These are phyloP conservation scores for Extremus antarcticus DNA, from an alignment of 495 filamentous ascomycete species.

Conservation along the genomic window DNA sequence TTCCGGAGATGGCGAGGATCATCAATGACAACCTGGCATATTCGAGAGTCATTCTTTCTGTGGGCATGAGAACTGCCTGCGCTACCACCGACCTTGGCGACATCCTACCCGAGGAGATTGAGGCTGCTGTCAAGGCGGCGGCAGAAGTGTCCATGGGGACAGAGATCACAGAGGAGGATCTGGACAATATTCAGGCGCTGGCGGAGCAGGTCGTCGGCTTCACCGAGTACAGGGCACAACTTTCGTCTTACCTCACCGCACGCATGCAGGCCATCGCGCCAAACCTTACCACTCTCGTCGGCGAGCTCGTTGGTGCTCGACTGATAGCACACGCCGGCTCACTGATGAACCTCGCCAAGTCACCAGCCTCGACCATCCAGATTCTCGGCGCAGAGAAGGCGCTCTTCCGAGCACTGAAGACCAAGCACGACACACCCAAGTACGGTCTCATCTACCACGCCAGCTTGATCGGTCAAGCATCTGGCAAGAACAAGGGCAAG, in stretches of 20 bases:
- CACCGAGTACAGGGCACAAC: slow-evolving; percentile 76
- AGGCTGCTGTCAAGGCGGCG: slow-evolving; percentile 79
- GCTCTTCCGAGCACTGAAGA: slow-evolving; percentile 95
- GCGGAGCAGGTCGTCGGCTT: slow-evolving; percentile 89
- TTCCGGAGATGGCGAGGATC: slow-evolving; percentile 93
- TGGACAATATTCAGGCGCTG: slow-evolving; percentile 79
- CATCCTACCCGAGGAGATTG: slow-evolving; percentile 93
- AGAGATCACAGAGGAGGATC: slow-evolving; percentile 80
- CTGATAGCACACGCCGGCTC: slow-evolving; percentile 94
- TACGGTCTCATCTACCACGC: slow-evolving; percentile 99
- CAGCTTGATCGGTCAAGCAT: slow-evolving; percentile 90
- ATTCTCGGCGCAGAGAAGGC: slow-evolving; percentile 98
- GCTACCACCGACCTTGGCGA: slow-evolving; percentile 70
- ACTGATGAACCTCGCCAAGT: slow-evolving; percentile 91
- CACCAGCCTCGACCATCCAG: slow-evolving; percentile 89
- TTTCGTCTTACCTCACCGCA: slow-evolving; percentile 77
- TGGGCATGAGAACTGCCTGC: slow-evolving; percentile 77
- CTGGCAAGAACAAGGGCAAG: slow-evolving; percentile 97
- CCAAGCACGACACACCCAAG: slow-evolving; percentile 98
- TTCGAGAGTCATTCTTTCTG: slow-evolving; percentile 68
- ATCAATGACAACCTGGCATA: slow-evolving; percentile 98
- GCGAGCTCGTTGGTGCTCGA: slow-evolving; percentile 87
- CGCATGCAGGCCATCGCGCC: slow-evolving; percentile 97
- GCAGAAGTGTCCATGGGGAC: slow-evolving; percentile 98
- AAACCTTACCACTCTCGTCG: slow-evolving; percentile 87